Percentiles rank a stretch among this genome's conserved stretches.
Evolutionary conservation across 169 alveolate genomes (phyloP).

Genomic region (Hammondia hammondi): DNA sequence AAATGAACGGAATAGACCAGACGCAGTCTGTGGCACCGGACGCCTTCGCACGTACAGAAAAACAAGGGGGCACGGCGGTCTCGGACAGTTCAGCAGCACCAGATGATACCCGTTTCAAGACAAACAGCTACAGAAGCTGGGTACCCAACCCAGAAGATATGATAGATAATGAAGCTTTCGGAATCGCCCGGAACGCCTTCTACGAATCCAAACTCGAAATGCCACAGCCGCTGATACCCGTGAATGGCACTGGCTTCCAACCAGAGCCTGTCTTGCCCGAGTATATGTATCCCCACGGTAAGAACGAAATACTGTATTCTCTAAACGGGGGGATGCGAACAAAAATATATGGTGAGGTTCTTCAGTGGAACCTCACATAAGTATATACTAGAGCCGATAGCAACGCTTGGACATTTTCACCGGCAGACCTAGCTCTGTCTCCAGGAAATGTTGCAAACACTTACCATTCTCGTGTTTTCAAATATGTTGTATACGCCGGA

Average conservation of each 20-base stretch:
- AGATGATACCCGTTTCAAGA: not conserved
- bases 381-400: too few relatives aligned
- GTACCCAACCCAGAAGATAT: not conserved
- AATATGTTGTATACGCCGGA: too few relatives aligned
- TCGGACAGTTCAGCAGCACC: not conserved
- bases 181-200: constrained; percentile 23
- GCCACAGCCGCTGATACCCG: constrained; percentile 13
- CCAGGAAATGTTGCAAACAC: too few relatives aligned
- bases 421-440: too few relatives aligned
- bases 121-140: not conserved
- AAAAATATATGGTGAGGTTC: too few relatives aligned
- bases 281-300: constrained; percentile 19
- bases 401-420: too few relatives aligned
- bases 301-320: not conserved
- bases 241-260: constrained; percentile 25
- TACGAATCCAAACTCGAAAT: constrained; percentile 26
- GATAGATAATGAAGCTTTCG: not conserved
- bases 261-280: constrained; percentile 36
- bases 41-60: not conserved
- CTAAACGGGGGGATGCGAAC: not conserved
- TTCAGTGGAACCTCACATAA: too few relatives aligned
- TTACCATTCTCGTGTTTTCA: too few relatives aligned
- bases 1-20: not conserved
- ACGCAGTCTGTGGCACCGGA: not conserved
- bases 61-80: not conserved